phyloP scores from a whole-genome alignment of 768 basidiomycete species.

The Collybiopsis luxurians region DNA sequence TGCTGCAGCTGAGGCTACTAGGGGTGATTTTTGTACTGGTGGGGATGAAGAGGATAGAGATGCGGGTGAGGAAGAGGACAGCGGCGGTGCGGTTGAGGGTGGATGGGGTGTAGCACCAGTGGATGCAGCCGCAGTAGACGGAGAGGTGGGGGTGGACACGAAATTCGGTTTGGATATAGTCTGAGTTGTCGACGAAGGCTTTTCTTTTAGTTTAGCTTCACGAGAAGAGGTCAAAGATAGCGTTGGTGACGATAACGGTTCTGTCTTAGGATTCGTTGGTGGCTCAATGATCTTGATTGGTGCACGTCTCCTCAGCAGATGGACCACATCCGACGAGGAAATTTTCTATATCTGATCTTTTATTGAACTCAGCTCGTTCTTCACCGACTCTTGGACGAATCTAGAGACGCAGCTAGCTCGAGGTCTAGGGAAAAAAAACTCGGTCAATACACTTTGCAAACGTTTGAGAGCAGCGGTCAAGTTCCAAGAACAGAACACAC shows the following conservation, averaged over 20 bases:
- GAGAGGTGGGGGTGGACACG: too few relatives aligned
- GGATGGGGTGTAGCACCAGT: neutral
- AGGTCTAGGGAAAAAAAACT: slow-evolving; percentile 55
- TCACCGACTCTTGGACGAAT: slow-evolving; percentile 65
- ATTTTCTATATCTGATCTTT: slow-evolving; percentile 32
- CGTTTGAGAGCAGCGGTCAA: too few relatives aligned
- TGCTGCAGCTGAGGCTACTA: slow-evolving; percentile 1
- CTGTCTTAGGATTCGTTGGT: neutral
- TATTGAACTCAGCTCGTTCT: slow-evolving; percentile 58
- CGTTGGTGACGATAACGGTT: slow-evolving; percentile 8
- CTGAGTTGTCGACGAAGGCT: too few relatives aligned
- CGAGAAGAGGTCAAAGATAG: neutral
- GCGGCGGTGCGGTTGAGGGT: slow-evolving; percentile 31
- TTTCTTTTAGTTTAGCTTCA: too few relatives aligned
- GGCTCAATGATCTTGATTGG: slow-evolving; percentile 62
- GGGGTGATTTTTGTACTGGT: slow-evolving; percentile 10
- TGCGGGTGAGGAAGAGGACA: slow-evolving; percentile 18
- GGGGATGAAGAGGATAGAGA: slow-evolving; percentile 9
- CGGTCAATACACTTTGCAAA: too few relatives aligned
- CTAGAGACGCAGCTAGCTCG: slow-evolving; percentile 50
- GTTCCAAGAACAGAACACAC: too few relatives aligned
- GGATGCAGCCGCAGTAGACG: too few relatives aligned
- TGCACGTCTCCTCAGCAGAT: slow-evolving; percentile 45
- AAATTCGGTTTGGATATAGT: too few relatives aligned
- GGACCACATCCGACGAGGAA: slow-evolving; percentile 13